Percentiles rank a stretch among this genome's conserved stretches.
Evolutionary conservation across 768 basidiomycete species (phyloP).

Genomic region (Pisolithus microcarpus): DNA sequence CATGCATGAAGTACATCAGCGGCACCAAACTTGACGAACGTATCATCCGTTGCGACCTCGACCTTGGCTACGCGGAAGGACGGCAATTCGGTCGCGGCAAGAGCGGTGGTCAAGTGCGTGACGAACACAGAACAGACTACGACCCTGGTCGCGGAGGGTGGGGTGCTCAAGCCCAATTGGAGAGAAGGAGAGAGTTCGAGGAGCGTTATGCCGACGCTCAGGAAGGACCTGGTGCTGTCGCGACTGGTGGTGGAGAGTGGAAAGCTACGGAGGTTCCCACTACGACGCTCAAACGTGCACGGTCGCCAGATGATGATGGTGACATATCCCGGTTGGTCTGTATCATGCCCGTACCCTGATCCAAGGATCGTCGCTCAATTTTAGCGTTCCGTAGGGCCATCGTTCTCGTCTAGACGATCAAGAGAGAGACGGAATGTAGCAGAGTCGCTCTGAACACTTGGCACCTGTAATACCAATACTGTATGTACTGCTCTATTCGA

Average conservation of each 20-base stretch:
- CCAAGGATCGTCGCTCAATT: conserved; percentile 3
- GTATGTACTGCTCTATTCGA: conserved; percentile 4
- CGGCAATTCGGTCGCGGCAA: conserved; percentile 96
- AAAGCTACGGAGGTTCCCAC: conserved; percentile 51
- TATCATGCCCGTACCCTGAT: conserved; percentile 4
- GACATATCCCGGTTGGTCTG: conserved; percentile 52
- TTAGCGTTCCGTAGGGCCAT: conserved; percentile 36
- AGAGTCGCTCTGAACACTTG: conserved; percentile 10
- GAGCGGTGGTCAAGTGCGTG: conserved; percentile 93
- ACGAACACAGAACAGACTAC: conserved; percentile 96
- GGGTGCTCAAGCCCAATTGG: conserved; percentile 83
- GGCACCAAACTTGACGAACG: conserved; percentile 99
- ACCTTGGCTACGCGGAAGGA: conserved; percentile 93
- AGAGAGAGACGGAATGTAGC: conserved; percentile 66
- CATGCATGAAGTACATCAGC: conserved; percentile 87
- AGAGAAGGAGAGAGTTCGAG: conserved; percentile 75
- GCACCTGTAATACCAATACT: conserved; percentile 16
- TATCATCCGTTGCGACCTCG: conserved; percentile 95
- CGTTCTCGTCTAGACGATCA: conserved; percentile 57
- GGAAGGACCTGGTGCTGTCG: conserved; percentile 74
- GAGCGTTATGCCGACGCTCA: conserved; percentile 79
- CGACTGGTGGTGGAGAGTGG: conserved; percentile 82
- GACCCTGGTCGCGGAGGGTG: conserved; percentile 94
- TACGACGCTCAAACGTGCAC: conserved; percentile 54
- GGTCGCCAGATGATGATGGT: conserved; percentile 75